Evolutionary conservation across 139 green algal species (phyloP).

Genomic region (Volvox africanus): DNA sequence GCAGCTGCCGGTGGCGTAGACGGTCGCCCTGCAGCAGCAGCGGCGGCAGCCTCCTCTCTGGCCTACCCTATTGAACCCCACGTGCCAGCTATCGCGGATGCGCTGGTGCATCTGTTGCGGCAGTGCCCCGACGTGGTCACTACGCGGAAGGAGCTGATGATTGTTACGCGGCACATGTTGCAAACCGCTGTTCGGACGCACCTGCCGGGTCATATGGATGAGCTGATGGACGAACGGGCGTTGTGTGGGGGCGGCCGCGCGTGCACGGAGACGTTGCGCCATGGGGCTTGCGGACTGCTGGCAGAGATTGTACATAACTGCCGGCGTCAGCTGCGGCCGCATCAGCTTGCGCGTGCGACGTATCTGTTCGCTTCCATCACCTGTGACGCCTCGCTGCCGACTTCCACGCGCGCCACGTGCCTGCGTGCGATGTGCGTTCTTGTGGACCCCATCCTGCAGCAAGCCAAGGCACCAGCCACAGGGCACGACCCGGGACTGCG

Average conservation of each 20-base stretch:
- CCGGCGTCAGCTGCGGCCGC: slow-evolving; percentile 13
- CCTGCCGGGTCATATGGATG: slow-evolving; percentile 62
- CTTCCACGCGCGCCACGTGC: slow-evolving; percentile 34
- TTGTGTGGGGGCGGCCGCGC: slow-evolving; percentile 80
- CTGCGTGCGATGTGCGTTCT: slow-evolving; percentile 32
- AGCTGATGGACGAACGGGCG: slow-evolving; percentile 83
- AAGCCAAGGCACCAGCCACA: slow-evolving; percentile 24
- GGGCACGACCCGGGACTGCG: slow-evolving; percentile 20
- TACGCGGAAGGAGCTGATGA: slow-evolving; percentile 82
- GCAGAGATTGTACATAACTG: slow-evolving; percentile 85
- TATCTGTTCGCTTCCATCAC: slow-evolving; percentile 32
- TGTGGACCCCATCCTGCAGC: slow-evolving; percentile 47
- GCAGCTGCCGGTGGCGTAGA: background rate
- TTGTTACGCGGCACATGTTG: slow-evolving; percentile 62
- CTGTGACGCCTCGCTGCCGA: slow-evolving; percentile 7
- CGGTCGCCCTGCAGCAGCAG: background rate
- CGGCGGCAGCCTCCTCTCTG: background rate
- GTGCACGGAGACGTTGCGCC: slow-evolving; percentile 81
- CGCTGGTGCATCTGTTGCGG: slow-evolving; percentile 66
- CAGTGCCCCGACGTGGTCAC: slow-evolving; percentile 49
- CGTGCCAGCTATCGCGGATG: slow-evolving; percentile 23
- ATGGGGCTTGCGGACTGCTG: slow-evolving; percentile 69
- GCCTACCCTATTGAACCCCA: slow-evolving; percentile 39
- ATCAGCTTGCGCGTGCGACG: slow-evolving; percentile 34
- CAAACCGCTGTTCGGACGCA: slow-evolving; percentile 21